Conservation (phyloP, 1,284 basidiomycete species). For the Ustanciosporium gigantosporum region DNA sequence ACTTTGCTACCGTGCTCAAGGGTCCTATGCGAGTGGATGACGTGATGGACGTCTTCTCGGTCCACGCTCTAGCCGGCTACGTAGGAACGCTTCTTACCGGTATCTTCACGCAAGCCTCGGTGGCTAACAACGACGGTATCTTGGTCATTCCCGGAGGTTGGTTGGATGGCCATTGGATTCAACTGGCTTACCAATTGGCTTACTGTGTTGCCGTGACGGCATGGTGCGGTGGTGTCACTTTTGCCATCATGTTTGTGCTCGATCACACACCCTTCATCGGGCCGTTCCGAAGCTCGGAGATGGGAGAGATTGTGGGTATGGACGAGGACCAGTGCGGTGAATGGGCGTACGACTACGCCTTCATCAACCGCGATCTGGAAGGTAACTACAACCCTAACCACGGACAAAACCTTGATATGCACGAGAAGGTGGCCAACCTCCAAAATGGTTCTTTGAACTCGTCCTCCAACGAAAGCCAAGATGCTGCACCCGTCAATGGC, state of each 20-base stretch:
- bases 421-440: constrained; percentile 36
- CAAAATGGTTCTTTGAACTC: constrained; percentile 13
- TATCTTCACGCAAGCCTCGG: constrained; percentile 77
- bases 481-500: constrained; percentile 1
- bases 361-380: constrained; percentile 52
- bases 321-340: constrained; percentile 73
- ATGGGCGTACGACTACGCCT: constrained; percentile 54
- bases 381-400: constrained; percentile 48
- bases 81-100: constrained; percentile 58
- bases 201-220: constrained; percentile 73
- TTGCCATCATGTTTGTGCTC: constrained; percentile 68
- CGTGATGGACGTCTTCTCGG: constrained; percentile 66
- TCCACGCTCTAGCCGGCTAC: constrained; percentile 52
- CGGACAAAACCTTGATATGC: constrained; percentile 37
- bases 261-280: constrained; percentile 75
- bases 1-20: constrained; percentile 83
- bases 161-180: constrained; percentile 72
- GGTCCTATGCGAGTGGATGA: constrained; percentile 70
- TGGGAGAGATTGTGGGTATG: constrained; percentile 82
- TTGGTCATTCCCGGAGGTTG: constrained; percentile 70
- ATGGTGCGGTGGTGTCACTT: constrained; percentile 66
- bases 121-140: constrained; percentile 73
- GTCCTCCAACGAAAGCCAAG: constrained; percentile 8
- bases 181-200: constrained; percentile 79
- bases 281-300: constrained; percentile 72